Evolutionary conservation across 129 eudicot genomes (phyloP), one percentile per base, ranked within the genome.

Genomic region (Lonicera japonica): DNA sequence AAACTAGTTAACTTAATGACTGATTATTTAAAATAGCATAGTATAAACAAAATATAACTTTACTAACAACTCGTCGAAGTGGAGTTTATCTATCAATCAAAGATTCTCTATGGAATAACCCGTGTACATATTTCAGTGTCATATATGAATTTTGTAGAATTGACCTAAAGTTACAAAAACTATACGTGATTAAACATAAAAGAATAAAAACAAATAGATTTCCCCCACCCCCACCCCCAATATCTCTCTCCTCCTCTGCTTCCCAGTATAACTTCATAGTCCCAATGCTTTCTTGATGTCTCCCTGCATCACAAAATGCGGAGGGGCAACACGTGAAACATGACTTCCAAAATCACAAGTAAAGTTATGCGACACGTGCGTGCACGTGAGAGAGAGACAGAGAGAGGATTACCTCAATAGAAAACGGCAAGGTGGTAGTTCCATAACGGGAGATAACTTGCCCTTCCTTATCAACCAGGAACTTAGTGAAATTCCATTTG

Each of bases 401-500:
- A 72, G 67, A 48, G 58, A 54, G 56, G 46, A n/a, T 29, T 74
- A 90, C 98, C 90, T 84, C 86, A 40, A 91, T 77, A 47, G 88
- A 73, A 65, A 82, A 73, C 8, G 96, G 98, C 5, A 90, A 20
- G 55, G 96, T 84, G 17, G 86, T 34, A 21, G 98, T 60, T 41
- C 77, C 82, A 64, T 87, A 91, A 29, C 98, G 90, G 20, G 72
- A 63, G 19, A 91, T 64, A 38, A 84, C 95, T 20, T 17, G 71
- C 8, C 98, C 98, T 24, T 87, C 82, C 80, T 87, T 91, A 68
- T 84, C 94, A 60, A 91, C 84, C 25, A 91, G 86, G 72, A 91
- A 91, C 84, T 91, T 91, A 50, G 90, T 80, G 83, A 92, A 92
- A 80, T 92, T 92, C 98, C 98, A 92, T 68, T 92, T 92, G 66